Conservation (phyloP, 73 alveolate species). For the Paramecium tetraurelia region DNA sequence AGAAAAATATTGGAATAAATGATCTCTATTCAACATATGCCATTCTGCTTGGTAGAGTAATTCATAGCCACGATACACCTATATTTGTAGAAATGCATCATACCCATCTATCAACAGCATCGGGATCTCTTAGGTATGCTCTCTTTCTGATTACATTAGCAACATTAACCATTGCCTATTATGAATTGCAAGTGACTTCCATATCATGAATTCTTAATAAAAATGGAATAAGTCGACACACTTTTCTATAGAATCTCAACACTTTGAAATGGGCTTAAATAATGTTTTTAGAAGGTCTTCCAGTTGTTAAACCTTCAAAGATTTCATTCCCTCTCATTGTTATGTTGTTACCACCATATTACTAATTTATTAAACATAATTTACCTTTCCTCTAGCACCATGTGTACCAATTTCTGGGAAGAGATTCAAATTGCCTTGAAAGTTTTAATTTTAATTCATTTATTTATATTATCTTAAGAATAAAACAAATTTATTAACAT, state of each 20-base stretch:
- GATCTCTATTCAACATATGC: constrained; percentile 48
- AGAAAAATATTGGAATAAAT: constrained; percentile 47
- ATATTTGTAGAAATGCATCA: neutral
- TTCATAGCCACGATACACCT: constrained; percentile 44
- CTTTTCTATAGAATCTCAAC: constrained; percentile 57
- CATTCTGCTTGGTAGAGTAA: constrained; percentile 52
- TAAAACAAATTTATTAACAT: neutral
- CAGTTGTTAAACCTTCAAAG: constrained; percentile 46
- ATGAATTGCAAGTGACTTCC: constrained; percentile 28
- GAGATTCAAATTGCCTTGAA: neutral
- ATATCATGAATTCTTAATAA: constrained; percentile 50
- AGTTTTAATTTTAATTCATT: constrained; percentile 6
- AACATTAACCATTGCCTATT: constrained; percentile 56
- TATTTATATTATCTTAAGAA: neutral
- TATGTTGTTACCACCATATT: constrained; percentile 59
- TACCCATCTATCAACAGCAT: constrained; percentile 49
- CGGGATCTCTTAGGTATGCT: constrained; percentile 53
- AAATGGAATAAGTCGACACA: constrained; percentile 55
- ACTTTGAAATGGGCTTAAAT: constrained; percentile 48
- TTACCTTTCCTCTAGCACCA: constrained; percentile 37
- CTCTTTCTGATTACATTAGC: constrained; percentile 47
- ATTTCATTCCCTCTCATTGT: constrained; percentile 61
- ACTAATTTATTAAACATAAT: neutral
- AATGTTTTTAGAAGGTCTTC: constrained; percentile 54
- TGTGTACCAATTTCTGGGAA: constrained; percentile 26